Conservation (phyloP, 441 rosid species). For the Gossypium trilobum region DNA sequence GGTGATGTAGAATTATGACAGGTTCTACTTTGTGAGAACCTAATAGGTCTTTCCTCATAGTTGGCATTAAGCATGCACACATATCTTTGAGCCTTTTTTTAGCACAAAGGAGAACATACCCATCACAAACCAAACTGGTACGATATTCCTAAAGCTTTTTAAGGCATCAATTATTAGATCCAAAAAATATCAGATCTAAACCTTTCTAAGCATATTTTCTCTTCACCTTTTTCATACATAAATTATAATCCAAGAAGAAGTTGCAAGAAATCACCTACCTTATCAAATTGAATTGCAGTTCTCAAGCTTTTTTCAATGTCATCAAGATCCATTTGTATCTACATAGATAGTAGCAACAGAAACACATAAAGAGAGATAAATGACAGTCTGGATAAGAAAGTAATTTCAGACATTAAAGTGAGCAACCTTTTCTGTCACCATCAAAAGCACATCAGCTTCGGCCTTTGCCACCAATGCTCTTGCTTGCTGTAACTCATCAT, state of each 20-base stretch:
- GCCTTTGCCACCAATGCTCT: conserved; percentile 65
- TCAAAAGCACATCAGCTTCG: conserved; percentile 67
- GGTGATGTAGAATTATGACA: conserved; percentile 4
- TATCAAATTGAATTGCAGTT: conserved; percentile 53
- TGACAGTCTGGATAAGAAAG: conserved; percentile 9
- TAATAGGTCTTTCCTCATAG: neutral
- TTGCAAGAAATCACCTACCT: conserved; percentile 34
- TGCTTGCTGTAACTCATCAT: conserved; percentile 76
- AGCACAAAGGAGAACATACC: neutral
- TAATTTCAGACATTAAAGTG: conserved; percentile 18
- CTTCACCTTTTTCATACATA: neutral
- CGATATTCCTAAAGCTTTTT: neutral
- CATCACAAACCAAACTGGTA: neutral
- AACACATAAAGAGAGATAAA: conserved; percentile 15
- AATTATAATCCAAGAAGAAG: neutral
- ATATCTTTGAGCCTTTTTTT: neutral
- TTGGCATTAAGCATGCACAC: neutral
- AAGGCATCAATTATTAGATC: neutral
- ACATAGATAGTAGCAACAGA: conserved; percentile 24
- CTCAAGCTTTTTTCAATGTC: conserved; percentile 41
- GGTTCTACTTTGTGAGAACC: neutral
- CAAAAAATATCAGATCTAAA: neutral
- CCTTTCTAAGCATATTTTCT: conserved; percentile 5
- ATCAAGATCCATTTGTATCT: conserved; percentile 69
- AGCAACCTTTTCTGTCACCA: conserved; percentile 67